Percentiles rank a stretch among this genome's conserved stretches.
Evolutionary conservation across 805 yeast genomes (phyloP).

Genomic region (Nakazawaea ishiwadae): DNA sequence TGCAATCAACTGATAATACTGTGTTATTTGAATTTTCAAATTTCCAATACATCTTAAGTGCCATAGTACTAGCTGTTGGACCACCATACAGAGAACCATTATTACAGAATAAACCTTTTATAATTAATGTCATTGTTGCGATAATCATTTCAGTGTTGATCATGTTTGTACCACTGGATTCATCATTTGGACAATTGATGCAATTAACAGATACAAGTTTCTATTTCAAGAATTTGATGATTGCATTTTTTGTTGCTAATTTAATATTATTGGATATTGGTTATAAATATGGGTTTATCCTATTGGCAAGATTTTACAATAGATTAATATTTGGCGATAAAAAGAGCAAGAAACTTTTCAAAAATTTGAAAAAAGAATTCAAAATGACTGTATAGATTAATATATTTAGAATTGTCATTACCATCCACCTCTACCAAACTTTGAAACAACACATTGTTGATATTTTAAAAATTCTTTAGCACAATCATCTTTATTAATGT

Average conservation of each 20-base stretch:
- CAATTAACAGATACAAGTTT: constrained; percentile 63
- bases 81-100: constrained; percentile 88
- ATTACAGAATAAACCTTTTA: constrained; percentile 62
- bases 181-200: constrained; percentile 62
- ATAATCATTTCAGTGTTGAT: constrained; percentile 43
- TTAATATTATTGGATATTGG: constrained; percentile 41
- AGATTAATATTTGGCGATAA: constrained; percentile 23
- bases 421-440: constrained; percentile 27
- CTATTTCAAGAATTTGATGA: constrained; percentile 47
- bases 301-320: constrained; percentile 35
- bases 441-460: constrained; percentile 42
- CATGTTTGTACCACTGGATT: constrained; percentile 48
- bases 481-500: constrained; percentile 49
- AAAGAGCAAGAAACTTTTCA: constrained; percentile 30
- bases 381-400: constrained; percentile 9
- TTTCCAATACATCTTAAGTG: constrained; percentile 83
- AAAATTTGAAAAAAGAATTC: constrained; percentile 29
- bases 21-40: constrained; percentile 75
- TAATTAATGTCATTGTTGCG: constrained; percentile 53
- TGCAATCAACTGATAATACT: constrained; percentile 86
- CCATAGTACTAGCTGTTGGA: constrained; percentile 82
- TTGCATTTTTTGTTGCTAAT: constrained; percentile 43
- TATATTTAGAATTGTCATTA: not conserved
- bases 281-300: constrained; percentile 37
- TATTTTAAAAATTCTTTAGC: constrained; percentile 43